These are phyloP conservation scores for Eucalyptus coolabah DNA, from an alignment of 345 rosid species.

Conservation along the genomic window DNA sequence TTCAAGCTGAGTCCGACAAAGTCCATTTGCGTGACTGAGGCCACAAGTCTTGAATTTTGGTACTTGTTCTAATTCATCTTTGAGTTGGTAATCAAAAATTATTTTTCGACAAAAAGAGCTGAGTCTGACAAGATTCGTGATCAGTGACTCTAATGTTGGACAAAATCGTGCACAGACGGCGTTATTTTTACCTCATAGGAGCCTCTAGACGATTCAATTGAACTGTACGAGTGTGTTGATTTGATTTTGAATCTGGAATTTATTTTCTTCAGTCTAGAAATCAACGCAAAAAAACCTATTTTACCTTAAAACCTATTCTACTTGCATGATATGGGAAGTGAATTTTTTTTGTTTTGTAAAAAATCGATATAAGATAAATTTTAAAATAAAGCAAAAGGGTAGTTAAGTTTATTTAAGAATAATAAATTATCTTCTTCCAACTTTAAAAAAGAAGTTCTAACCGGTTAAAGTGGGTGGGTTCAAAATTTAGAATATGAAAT, in stretches of 20 bases:
- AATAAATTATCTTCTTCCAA: no score
- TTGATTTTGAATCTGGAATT: not conserved
- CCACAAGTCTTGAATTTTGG: no score
- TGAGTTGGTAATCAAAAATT: no score
- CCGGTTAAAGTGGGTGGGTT: not conserved
- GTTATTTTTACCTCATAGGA: accelerated
- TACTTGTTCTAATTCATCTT: no score
- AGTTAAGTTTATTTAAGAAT: no score
- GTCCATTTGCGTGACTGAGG: no score
- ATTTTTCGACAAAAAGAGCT: not conserved
- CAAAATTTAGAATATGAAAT: accelerated
- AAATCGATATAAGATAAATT: no score
- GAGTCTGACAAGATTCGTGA: not conserved
- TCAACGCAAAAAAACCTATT: no score
- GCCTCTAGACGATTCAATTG: not conserved
- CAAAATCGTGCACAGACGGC: not conserved
- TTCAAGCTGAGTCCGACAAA: not conserved
- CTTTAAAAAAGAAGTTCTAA: no score
- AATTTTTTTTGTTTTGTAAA: not conserved
- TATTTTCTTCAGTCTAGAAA: no score
- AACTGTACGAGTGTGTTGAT: not conserved
- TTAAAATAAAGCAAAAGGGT: no score
- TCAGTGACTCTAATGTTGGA: not conserved
- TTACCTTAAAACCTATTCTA: no score
- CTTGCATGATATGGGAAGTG: accelerated